Evolutionary conservation across 2,329 filamentous ascomycete species (phyloP), one percentile per base, ranked within the genome.

Genomic region (Lithohypha guttulata): DNA sequence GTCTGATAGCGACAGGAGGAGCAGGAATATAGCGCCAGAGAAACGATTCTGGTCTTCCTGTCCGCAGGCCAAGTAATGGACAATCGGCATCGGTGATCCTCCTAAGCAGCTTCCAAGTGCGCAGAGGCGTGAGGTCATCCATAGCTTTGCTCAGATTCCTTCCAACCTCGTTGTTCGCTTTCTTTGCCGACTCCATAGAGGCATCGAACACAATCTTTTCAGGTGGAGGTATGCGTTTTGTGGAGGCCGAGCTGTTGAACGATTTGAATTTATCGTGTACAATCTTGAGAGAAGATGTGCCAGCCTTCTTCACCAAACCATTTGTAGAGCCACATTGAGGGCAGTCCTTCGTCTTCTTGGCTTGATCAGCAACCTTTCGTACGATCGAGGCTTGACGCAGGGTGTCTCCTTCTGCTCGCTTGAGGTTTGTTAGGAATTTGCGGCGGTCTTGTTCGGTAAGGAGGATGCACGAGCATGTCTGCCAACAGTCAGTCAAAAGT

Each of bases 1-100:
- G 91, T 43, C 91, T 75, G 53, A 98, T 93, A 51, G 85, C 93
- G 4, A 96, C 84, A 0, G 91, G 91, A 1, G 91, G 89, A 1
- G 89, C 89, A 1, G 91, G 91, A 23, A 98, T 72, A 54, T 86
- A 93, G 56, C 94, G 87, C 91, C 91, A 98, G 30, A 98, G 77
- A 59, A 96, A 93, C 78, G 93, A 93, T 58, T 98, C 91, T 0
- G 91, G 91, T 13, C 87, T 75, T 52, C 94, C 86, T 1, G 87
- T 84, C 53, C 95, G 79, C 52, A 98, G 75, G 3, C 89, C 89
- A 1, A 98, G 69, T 15, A 98, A 70, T 59, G 96, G 87, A 57
- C 89, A 94, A 58, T 98, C 91, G 6, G 76, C 75, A 2, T 82
- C 75, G 9, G 77, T 80, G 41, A 98, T 85, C 55, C 81, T 78